These are phyloP conservation scores for Saturnispora dispora DNA, from an alignment of 805 yeast genomes.

Conservation along the genomic window DNA sequence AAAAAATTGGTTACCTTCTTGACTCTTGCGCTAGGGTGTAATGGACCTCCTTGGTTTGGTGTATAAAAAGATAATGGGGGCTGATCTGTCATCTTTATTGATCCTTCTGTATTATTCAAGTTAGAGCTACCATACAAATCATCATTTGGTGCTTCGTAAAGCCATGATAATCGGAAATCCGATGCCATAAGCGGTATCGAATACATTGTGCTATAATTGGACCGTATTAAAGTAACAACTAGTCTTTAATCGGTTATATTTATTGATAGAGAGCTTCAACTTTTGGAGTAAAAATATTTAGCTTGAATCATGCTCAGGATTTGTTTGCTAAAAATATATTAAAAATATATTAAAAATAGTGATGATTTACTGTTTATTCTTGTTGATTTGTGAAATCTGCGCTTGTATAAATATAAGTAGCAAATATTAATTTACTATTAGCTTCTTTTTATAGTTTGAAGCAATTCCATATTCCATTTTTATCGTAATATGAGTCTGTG, in stretches of 20 bases:
- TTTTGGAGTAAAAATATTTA: too few relatives aligned
- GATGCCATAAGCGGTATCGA: constrained; percentile 1
- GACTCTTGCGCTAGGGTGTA: neutral
- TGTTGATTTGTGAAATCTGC: too few relatives aligned
- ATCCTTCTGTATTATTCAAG: neutral
- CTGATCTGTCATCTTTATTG: neutral
- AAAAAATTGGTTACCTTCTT: neutral
- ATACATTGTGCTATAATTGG: neutral
- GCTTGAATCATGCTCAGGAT: too few relatives aligned
- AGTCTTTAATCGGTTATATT: neutral
- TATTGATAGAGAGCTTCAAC: neutral
- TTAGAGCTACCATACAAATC: constrained; percentile 2
- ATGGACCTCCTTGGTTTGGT: constrained; percentile 7
- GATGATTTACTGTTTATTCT: too few relatives aligned
- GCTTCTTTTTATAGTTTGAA: too few relatives aligned
- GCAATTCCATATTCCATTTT: too few relatives aligned
- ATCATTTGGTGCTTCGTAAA: neutral
- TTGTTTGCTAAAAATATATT: too few relatives aligned
- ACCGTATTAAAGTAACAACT: neutral
- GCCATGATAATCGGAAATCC: constrained; percentile 3
- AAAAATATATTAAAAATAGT: too few relatives aligned
- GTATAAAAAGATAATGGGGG: constrained; percentile 13
- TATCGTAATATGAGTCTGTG: too few relatives aligned
- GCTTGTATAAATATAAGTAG: too few relatives aligned
- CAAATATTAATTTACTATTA: too few relatives aligned